phyloP scores from a whole-genome alignment of 2,329 filamentous ascomycete species.

The Claviceps pazoutovae region DNA sequence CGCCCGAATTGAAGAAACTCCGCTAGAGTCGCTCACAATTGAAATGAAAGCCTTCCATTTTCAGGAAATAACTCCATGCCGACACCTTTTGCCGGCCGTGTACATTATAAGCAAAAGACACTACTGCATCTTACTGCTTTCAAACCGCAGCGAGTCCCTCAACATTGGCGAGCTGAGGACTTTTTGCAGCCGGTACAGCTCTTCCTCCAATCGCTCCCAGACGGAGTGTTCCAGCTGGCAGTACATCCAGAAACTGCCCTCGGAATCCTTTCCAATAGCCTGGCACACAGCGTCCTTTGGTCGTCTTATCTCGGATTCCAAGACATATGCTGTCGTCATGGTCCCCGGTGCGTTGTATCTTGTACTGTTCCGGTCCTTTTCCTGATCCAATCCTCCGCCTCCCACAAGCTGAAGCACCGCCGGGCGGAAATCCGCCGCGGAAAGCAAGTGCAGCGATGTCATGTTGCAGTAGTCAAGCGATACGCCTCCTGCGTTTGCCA shows the following conservation, averaged over 20 bases:
- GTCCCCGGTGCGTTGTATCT: conserved; percentile 5
- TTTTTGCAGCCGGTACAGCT: conserved; percentile 6
- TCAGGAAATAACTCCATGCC: too few species aligned
- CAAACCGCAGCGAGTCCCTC: conserved; percentile 2
- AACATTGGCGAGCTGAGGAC: conserved; percentile 4
- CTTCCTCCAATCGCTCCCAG: conserved; percentile 6
- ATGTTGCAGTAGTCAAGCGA: conserved; percentile 4
- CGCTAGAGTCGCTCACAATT: too few species aligned
- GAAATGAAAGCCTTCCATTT: too few species aligned
- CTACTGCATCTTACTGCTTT: not conserved
- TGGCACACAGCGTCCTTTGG: conserved; percentile 1
- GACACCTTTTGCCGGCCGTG: too few species aligned
- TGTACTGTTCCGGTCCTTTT: not conserved
- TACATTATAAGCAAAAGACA: not conserved
- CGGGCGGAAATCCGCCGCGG: conserved; percentile 3
- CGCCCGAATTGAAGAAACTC: too few species aligned
- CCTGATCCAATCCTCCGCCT: not conserved
- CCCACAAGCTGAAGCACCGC: conserved; percentile 2
- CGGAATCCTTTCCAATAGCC: conserved; percentile 4
- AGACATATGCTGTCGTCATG: conserved; percentile 2
- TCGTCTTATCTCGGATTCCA: not conserved
- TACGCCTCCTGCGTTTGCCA: not conserved
- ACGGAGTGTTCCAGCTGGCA: conserved; percentile 5
- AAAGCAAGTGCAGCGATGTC: conserved; percentile 3
- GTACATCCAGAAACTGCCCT: conserved; percentile 6